phyloP scores from a whole-genome alignment of 23 red algal genomes.

The Gracilaria gracilis region DNA sequence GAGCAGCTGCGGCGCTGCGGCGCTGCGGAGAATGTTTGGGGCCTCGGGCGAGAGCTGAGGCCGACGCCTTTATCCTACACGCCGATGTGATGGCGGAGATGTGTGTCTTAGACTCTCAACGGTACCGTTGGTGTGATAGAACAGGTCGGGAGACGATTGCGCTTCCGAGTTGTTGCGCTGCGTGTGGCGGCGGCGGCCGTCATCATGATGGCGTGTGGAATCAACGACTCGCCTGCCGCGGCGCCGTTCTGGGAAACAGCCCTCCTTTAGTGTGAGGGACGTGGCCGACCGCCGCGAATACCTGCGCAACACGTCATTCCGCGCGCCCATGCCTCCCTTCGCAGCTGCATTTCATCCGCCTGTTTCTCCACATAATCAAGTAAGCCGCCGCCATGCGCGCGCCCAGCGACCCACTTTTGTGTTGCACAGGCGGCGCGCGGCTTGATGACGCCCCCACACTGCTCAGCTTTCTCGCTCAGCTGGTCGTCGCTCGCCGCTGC shows the following conservation, averaged over 20 bases:
- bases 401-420: neutral
- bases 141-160: too few relatives aligned
- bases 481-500: neutral
- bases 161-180: too few relatives aligned
- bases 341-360: neutral
- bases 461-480: neutral
- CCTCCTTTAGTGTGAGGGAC: neutral
- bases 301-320: neutral
- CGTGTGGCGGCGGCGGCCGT: too few relatives aligned
- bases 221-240: too few relatives aligned
- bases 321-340: neutral
- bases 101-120: too few relatives aligned
- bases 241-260: neutral
- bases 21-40: too few relatives aligned
- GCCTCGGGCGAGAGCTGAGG: too few relatives aligned
- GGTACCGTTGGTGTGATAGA: too few relatives aligned
- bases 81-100: too few relatives aligned
- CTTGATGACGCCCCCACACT: neutral
- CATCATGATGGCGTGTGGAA: too few relatives aligned
- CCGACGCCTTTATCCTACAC: too few relatives aligned
- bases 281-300: neutral
- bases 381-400: neutral
- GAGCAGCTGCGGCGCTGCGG: too few relatives aligned
- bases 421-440: neutral
- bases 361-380: slow-evolving; percentile 1